Conservation (phyloP, 495 filamentous ascomycete species). For the Lophiotrema nucula region DNA sequence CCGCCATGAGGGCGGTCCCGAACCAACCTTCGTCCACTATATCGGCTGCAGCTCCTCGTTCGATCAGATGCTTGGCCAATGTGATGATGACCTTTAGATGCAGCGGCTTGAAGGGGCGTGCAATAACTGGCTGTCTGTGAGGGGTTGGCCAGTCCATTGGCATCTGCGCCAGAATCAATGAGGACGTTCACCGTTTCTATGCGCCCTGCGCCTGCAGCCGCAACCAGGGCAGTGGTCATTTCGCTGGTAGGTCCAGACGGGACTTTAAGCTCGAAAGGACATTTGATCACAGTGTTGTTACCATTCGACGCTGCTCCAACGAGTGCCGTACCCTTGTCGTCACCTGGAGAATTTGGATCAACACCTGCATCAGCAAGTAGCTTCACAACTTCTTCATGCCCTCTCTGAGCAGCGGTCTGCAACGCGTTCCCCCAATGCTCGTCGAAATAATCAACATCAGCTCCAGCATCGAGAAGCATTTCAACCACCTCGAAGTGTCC, state of each 20-base stretch:
- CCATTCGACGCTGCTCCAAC: conserved; percentile 1
- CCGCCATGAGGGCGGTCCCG: conserved; percentile 1
- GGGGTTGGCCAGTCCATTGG: background rate
- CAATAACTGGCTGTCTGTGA: background rate
- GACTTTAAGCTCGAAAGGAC: background rate
- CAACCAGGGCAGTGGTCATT: conserved; percentile 2
- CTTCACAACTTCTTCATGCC: conserved; percentile 20
- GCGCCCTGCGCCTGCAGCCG: background rate
- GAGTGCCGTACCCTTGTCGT: conserved; percentile 1
- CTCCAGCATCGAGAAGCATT: conserved; percentile 29
- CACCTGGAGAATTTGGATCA: conserved; percentile 22
- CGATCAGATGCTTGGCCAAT: conserved; percentile 1
- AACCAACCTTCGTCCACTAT: background rate
- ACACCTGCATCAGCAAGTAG: conserved; percentile 28
- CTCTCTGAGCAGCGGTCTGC: conserved; percentile 20
- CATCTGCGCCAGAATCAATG: conserved; percentile 6
- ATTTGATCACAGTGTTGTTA: background rate
- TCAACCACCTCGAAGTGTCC: conserved; percentile 27
- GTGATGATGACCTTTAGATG: background rate
- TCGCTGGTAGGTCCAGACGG: background rate
- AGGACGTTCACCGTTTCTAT: conserved; percentile 2
- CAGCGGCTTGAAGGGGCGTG: conserved; percentile 8
- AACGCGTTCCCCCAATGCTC: background rate
- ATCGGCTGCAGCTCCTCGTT: conserved; percentile 1
- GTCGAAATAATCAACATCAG: conserved; percentile 12